Evolutionary conservation across 129 eudicot genomes (phyloP).

Genomic region (Centella asiatica): DNA sequence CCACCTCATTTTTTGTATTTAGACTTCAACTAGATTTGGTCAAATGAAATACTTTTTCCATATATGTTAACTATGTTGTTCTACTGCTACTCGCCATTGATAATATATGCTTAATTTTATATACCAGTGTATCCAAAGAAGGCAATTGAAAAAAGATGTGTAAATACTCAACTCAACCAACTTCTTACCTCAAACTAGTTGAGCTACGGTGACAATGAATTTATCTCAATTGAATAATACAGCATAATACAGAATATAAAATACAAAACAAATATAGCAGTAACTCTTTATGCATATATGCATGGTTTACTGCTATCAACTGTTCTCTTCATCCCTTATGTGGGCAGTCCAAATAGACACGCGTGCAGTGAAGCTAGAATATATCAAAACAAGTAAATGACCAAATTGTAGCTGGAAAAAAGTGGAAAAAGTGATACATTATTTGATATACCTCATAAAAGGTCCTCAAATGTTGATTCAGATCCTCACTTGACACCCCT

Average conservation of each 20-base stretch:
- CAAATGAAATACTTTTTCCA: not conserved
- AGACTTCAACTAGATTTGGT: not conserved
- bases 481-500: conserved; percentile 69
- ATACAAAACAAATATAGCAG: no score
- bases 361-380: not conserved
- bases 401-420: not conserved
- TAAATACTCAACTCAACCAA: no score
- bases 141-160: not conserved
- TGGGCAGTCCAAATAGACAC: not conserved
- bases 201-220: no score
- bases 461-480: conserved; percentile 48
- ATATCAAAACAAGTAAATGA: not conserved
- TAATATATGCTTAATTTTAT: not conserved
- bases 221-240: no score
- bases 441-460: conserved; percentile 53
- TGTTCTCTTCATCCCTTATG: no score
- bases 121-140: not conserved
- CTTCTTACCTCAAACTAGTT: no score
- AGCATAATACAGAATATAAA: no score
- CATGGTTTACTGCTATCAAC: no score
- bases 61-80: not conserved
- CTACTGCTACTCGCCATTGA: not conserved
- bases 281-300: no score
- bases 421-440: not conserved
- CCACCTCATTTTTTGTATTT: not conserved